Conservation (phyloP, 805 yeast genomes). For the Candida silvatica region DNA sequence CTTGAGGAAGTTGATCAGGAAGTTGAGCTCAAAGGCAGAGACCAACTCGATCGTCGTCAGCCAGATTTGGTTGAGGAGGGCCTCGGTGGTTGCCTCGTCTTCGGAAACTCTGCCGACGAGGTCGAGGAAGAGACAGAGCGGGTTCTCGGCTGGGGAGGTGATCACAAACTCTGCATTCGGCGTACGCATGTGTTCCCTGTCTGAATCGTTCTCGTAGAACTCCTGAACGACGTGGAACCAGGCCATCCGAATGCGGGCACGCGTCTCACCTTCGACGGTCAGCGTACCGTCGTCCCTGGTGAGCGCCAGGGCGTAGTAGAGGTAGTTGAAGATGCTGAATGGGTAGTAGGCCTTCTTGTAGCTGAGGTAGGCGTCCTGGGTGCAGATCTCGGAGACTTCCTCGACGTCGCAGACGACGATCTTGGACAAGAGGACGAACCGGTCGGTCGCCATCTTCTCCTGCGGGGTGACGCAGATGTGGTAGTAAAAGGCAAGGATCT, state of each 20-base stretch:
- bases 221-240: conserved; percentile 31
- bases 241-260: conserved; percentile 26
- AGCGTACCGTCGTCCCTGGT: conserved; percentile 13
- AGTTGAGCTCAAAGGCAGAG: conserved; percentile 16
- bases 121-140: conserved; percentile 30
- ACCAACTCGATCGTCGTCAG: conserved; percentile 18
- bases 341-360: conserved; percentile 35
- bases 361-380: conserved; percentile 21
- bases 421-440: conserved; percentile 13
- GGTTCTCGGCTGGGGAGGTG: conserved; percentile 29
- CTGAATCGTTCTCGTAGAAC: conserved; percentile 18
- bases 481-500: conserved; percentile 41
- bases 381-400: conserved; percentile 16
- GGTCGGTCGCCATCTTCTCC: conserved; percentile 5
- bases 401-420: conserved; percentile 17
- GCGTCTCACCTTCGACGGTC: conserved; percentile 12
- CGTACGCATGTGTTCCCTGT: conserved; percentile 9
- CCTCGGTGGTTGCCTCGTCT: conserved; percentile 4
- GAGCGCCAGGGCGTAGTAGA: conserved; percentile 20
- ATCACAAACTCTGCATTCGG: conserved; percentile 38
- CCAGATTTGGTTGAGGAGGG: conserved; percentile 17
- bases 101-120: conserved; percentile 25
- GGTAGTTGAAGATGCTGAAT: conserved; percentile 34
- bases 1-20: conserved; percentile 15
- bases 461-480: conserved; percentile 17